These are phyloP conservation scores for Ambrosiella cleistominuta DNA, from an alignment of 2,329 filamentous ascomycete genomes.

Conservation along the genomic window DNA sequence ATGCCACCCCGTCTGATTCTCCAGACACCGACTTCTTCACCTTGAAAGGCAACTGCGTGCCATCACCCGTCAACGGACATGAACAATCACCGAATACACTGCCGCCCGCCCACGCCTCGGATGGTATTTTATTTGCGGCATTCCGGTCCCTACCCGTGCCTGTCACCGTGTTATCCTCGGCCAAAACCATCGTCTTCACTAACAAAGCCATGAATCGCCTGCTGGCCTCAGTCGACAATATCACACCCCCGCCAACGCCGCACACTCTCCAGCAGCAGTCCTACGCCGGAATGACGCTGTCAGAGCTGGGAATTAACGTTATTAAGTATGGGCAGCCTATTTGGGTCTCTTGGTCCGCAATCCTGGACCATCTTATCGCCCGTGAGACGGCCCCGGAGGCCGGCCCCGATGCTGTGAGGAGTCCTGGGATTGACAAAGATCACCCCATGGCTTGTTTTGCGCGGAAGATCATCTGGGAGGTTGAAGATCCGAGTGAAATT, in stretches of 20 bases:
- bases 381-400: constrained; percentile 14
- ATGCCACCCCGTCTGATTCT: no score
- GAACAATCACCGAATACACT: no score
- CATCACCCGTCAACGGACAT: no score
- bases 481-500: constrained; percentile 5
- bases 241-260: not conserved
- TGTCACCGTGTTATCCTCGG: constrained; percentile 46
- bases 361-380: constrained; percentile 33
- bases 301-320: constrained; percentile 56
- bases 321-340: constrained; percentile 46
- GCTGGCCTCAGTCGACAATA: constrained; percentile 20
- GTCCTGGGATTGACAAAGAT: not conserved
- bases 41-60: no score
- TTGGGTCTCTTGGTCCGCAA: constrained; percentile 41
- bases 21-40: no score
- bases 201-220: constrained; percentile 61
- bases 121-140: constrained; percentile 40
- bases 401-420: not conserved
- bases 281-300: constrained; percentile 25
- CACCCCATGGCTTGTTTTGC: not conserved
- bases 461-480: constrained; percentile 2
- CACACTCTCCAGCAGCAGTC: not conserved
- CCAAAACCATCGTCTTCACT: constrained; percentile 54
- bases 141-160: constrained; percentile 61
- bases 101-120: not conserved